A percentile compares a stretch with the other conserved stretches of the same genome.
Conservation (phyloP, 2,329 filamentous ascomycete species). For the Neofusicoccum cordaticola region DNA sequence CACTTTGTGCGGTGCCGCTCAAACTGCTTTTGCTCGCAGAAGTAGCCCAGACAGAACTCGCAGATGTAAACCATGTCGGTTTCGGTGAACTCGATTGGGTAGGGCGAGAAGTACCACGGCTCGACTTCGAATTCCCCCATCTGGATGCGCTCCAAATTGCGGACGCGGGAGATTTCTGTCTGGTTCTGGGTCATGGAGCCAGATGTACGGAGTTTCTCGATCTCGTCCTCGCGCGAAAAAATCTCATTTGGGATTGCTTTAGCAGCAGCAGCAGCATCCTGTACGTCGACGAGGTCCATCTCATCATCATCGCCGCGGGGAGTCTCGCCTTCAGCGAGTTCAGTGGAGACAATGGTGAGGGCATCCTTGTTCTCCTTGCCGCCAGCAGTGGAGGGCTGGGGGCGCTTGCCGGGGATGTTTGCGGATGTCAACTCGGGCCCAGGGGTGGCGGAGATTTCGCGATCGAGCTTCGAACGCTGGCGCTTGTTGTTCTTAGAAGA, state of each 20-base stretch:
- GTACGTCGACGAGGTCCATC: constrained; percentile 52
- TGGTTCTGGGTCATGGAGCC: constrained; percentile 99
- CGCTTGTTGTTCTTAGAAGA: constrained; percentile 48
- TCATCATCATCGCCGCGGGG: constrained; percentile 52
- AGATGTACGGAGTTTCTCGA: constrained; percentile 89
- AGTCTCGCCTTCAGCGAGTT: constrained; percentile 46
- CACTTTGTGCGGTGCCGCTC: constrained; percentile 85
- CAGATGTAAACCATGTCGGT: constrained; percentile 93
- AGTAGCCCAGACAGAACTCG: constrained; percentile 95
- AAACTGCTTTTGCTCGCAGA: constrained; percentile 78
- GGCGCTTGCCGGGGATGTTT: constrained; percentile 46
- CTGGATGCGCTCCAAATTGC: constrained; percentile 90
- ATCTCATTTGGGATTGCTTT: constrained; percentile 52
- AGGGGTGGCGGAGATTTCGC: constrained; percentile 57
- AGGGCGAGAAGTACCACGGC: constrained; percentile 98
- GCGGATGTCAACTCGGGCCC: constrained; percentile 54
- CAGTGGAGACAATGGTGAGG: constrained; percentile 42
- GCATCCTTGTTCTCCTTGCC: constrained; percentile 60
- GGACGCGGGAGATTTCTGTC: constrained; percentile 90
- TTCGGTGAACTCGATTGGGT: constrained; percentile 83
- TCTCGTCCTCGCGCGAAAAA: constrained; percentile 84
- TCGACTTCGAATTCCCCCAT: constrained; percentile 91
- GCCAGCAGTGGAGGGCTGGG: constrained; percentile 54
- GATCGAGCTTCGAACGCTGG: constrained; percentile 45
- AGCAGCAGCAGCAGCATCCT: constrained; percentile 51